Conservation (phyloP, 495 filamentous ascomycete genomes). For the Chaetomium fimeti region DNA sequence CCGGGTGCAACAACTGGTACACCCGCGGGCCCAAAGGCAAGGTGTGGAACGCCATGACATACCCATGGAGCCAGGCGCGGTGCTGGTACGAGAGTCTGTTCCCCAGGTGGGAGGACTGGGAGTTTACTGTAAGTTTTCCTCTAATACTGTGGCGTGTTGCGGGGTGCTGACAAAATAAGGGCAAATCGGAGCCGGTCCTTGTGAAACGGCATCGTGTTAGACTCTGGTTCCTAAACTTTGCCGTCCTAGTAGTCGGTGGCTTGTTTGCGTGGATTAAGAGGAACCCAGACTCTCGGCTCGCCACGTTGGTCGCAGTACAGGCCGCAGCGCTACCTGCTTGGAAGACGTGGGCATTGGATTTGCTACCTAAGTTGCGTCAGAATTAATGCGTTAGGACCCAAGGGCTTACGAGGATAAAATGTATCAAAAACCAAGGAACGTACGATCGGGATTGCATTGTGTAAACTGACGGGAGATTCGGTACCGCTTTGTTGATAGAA, state of each 20-base stretch:
- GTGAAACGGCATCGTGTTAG: background rate
- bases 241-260: background rate
- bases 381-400: background rate
- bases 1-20: slow-evolving; percentile 47
- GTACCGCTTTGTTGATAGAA: no score
- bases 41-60: slow-evolving; percentile 24
- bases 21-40: slow-evolving; percentile 17
- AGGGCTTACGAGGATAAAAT: no score
- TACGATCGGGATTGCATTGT: no score
- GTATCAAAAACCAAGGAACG: no score
- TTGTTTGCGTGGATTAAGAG: slow-evolving; percentile 3
- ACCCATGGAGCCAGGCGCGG: slow-evolving; percentile 23
- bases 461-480: no score
- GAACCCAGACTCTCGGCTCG: background rate
- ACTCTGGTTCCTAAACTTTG: slow-evolving; percentile 1
- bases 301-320: background rate
- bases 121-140: slow-evolving; percentile 12
- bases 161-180: slow-evolving; percentile 2
- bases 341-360: background rate
- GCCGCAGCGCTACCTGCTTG: background rate
- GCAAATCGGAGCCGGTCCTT: background rate
- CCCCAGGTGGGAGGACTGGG: slow-evolving; percentile 18
- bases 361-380: background rate
- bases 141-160: background rate
- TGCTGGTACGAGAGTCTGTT: slow-evolving; percentile 24